These are phyloP conservation scores for Zasmidium cellare DNA, from an alignment of 2,329 filamentous ascomycete species.

Conservation along the genomic window DNA sequence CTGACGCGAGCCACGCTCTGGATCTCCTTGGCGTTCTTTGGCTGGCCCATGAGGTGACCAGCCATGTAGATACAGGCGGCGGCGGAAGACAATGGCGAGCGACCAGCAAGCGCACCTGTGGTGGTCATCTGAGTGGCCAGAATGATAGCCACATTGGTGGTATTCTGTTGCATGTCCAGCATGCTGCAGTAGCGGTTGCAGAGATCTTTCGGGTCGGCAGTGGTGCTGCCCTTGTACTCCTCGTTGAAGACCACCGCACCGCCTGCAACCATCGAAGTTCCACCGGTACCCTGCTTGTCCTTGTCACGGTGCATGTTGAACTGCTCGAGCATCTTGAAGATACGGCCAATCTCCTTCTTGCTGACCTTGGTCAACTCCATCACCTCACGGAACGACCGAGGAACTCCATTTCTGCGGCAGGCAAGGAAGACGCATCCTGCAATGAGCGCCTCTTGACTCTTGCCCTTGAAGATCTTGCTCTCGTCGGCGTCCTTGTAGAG, in stretches of 20 bases:
- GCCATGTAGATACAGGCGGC: slow-evolving; percentile 97
- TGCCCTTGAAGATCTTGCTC: slow-evolving; percentile 90
- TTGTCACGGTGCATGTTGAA: slow-evolving; percentile 76
- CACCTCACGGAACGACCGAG: slow-evolving; percentile 91
- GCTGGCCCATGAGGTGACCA: slow-evolving; percentile 78
- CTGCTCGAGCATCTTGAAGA: slow-evolving; percentile 89
- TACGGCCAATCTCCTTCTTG: slow-evolving; percentile 95
- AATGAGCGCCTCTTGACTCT: slow-evolving; percentile 89
- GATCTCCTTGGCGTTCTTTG: slow-evolving; percentile 82
- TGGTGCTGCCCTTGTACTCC: slow-evolving; percentile 30
- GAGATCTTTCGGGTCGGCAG: slow-evolving; percentile 50
- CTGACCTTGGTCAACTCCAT: slow-evolving; percentile 88
- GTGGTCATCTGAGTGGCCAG: slow-evolving; percentile 76
- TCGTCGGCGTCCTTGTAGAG: slow-evolving; percentile 95
- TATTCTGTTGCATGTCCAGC: slow-evolving; percentile 71
- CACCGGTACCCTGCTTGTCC: slow-evolving; percentile 45
- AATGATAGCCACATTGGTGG: slow-evolving; percentile 76
- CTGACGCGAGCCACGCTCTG: slow-evolving; percentile 82
- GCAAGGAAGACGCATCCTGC: slow-evolving; percentile 97
- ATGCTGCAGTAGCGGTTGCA: slow-evolving; percentile 88
- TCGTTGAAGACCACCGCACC: slow-evolving; percentile 44
- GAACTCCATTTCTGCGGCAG: slow-evolving; percentile 83
- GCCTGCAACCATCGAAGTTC: slow-evolving; percentile 39
- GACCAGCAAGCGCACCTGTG: slow-evolving; percentile 80
- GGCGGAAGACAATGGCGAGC: slow-evolving; percentile 89